Percentiles rank a stretch among this genome's conserved stretches.
Evolutionary conservation across 2,329 filamentous ascomycete species (phyloP).

Genomic region (Phaeosphaeria sp.): DNA sequence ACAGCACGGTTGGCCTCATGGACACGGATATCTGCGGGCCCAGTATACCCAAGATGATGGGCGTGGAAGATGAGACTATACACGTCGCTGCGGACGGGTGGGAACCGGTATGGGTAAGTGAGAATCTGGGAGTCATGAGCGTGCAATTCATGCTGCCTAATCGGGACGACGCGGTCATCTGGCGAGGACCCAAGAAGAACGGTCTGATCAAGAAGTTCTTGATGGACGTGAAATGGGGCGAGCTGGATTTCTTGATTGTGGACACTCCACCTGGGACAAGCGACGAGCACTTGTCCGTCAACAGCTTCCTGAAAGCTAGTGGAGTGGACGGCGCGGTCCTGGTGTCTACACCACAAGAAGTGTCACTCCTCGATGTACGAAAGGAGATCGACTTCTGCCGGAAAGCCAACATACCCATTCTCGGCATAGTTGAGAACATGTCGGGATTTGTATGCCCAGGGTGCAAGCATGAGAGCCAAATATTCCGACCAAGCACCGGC

Average conservation of each 20-base stretch:
- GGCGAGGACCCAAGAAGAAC: constrained; percentile 98
- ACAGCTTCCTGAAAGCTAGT: constrained; percentile 86
- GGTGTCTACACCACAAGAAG: constrained; percentile 94
- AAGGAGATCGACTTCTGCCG: constrained; percentile 98
- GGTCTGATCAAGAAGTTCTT: constrained; percentile 97
- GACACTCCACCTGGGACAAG: constrained; percentile 95
- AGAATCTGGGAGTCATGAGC: constrained; percentile 95
- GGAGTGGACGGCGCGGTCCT: constrained; percentile 93
- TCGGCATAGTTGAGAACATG: constrained; percentile 98
- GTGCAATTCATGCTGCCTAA: constrained; percentile 98
- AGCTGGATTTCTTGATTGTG: constrained; percentile 89
- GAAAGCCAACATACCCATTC: constrained; percentile 86
- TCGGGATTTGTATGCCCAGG: constrained; percentile 94
- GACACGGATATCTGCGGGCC: constrained; percentile 98
- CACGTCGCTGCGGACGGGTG: constrained; percentile 88
- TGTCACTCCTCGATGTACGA: constrained; percentile 86
- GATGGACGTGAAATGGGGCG: constrained; percentile 97
- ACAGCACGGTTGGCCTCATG: constrained; percentile 88
- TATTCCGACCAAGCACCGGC: constrained; percentile 90
- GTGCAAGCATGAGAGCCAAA: constrained; percentile 79
- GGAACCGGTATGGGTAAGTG: constrained; percentile 94
- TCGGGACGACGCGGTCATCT: constrained; percentile 93
- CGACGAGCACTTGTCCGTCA: constrained; percentile 94
- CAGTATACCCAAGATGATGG: constrained; percentile 98
- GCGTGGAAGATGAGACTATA: constrained; percentile 90